These are phyloP conservation scores for Gossypium thurberi DNA, from an alignment of 345 rosid genomes.

Conservation along the genomic window DNA sequence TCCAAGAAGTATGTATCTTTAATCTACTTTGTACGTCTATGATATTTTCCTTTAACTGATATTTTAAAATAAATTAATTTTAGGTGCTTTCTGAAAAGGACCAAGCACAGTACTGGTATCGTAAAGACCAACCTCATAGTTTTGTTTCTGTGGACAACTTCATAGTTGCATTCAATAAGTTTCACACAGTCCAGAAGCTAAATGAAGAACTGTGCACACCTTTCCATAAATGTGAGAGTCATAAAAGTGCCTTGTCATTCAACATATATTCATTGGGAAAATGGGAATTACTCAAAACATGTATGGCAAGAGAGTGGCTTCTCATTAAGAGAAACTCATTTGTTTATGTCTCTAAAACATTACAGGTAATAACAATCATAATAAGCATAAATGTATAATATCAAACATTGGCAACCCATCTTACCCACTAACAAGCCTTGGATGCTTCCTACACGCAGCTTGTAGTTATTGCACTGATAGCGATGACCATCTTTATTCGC, in stretches of 20 bases:
- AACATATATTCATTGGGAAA: conserved; percentile 36
- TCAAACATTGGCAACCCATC: not conserved
- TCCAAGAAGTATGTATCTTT: conserved; percentile 48
- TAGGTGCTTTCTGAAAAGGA: conserved; percentile 59
- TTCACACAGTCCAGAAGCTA: conserved; percentile 31
- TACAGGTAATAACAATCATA: conserved; percentile 27
- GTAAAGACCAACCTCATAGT: conserved; percentile 25
- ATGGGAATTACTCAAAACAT: conserved; percentile 57
- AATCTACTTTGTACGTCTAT: not conserved
- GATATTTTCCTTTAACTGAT: conserved; percentile 1
- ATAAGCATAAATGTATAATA: not conserved
- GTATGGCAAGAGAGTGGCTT: conserved; percentile 55
- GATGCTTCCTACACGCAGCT: conserved; percentile 28
- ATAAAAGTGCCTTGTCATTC: conserved; percentile 38
- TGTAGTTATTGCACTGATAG: conserved; percentile 25
- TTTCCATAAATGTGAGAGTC: conserved; percentile 25
- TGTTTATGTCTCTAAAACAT: conserved; percentile 32
- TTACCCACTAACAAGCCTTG: not conserved
- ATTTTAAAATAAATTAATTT: not conserved
- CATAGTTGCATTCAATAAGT: conserved; percentile 28
- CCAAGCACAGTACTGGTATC: conserved; percentile 58
- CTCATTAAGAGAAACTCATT: conserved; percentile 49
- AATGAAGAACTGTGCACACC: conserved; percentile 38
- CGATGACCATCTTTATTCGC: conserved; percentile 35
- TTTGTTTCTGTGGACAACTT: conserved; percentile 45